Percentiles rank a stretch among this genome's conserved stretches.
phyloP scores from a whole-genome alignment of 2,329 filamentous ascomycete genomes.

The Nigrospora sphaerica region DNA sequence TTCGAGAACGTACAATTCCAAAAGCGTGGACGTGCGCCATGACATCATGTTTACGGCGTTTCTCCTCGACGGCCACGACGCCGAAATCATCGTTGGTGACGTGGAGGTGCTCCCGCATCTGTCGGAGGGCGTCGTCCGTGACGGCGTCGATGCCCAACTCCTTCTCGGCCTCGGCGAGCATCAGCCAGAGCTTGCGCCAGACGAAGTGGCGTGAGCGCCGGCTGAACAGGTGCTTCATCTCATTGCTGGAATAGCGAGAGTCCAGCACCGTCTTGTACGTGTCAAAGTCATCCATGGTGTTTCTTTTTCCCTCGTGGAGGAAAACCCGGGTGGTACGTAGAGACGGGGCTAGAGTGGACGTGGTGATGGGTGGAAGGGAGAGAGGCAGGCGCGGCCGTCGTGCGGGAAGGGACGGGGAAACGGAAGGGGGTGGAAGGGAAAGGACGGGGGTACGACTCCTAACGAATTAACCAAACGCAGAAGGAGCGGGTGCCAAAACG shows the following conservation, averaged over 20 bases:
- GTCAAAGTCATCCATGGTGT: constrained; percentile 5
- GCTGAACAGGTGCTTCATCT: constrained; percentile 77
- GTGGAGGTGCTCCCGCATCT: constrained; percentile 66
- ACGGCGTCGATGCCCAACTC: constrained; percentile 71
- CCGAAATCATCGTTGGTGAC: constrained; percentile 74
- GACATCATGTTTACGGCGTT: constrained; percentile 52
- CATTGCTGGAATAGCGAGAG: constrained; percentile 20
- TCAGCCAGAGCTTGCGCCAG: constrained; percentile 82
- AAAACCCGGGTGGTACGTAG: too few species aligned
- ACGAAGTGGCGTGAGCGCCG: constrained; percentile 66
- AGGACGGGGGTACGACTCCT: too few species aligned
- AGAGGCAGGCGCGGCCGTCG: too few species aligned
- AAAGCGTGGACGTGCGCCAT: constrained; percentile 72
- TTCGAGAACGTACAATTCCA: constrained; percentile 39
- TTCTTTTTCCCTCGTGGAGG: too few species aligned
- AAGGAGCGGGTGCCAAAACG: too few species aligned
- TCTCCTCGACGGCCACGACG: constrained; percentile 70
- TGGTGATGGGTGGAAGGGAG: too few species aligned
- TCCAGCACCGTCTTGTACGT: constrained; percentile 7
- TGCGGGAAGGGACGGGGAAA: too few species aligned
- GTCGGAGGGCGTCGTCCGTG: constrained; percentile 63
- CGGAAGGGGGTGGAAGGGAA: too few species aligned
- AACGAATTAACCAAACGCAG: too few species aligned
- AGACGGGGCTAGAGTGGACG: too few species aligned
- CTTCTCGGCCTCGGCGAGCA: constrained; percentile 74